Evolutionary conservation across 352 stramenopile species (phyloP), one percentile per base, ranked within the genome.

Genomic region (Pythium periplocum): DNA sequence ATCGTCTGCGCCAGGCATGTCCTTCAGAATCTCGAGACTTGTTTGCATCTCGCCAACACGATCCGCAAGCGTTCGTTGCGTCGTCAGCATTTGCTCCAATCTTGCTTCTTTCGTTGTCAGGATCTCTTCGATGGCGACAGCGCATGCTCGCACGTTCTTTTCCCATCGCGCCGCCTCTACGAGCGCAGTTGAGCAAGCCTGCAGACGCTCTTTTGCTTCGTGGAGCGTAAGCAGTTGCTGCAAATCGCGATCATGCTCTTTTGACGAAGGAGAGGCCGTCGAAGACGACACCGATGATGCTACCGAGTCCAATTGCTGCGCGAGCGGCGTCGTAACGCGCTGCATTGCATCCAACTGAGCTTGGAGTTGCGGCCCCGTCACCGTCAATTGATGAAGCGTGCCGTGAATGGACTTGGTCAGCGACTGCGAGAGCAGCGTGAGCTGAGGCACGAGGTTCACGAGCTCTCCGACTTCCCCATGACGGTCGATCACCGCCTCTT

Each of bases 101-200:
- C 17, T 26, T 26, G 17, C 17, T 26, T 26, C 17, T 26, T 26
- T 26, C 17, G 17, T 26, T 26, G 17, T 26, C 17, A 26, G 17
- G 17, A 26, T 26, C 17, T 26, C 17, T 26, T 90, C 79, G 30
- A 86, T 62, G 0, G 59, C 56, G 4, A 68, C 57, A 7, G 71
- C 71, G 54, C 79, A 87, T 6, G 63, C 47, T 34, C 77, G 75
- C 10, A 85, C 78, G 55, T 89, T 85, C 58, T 71, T 74, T 35
- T 71, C 73, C 80, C 80, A 91, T 33, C 66, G 66, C 17, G 76
- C 72, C 30, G 80, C 78, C 57, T 91, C 75, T 4, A 86, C 68
- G n/a, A 91, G 74, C 53, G 73, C 66, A 60, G 82, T 71, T 4
- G 76, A 83, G 55, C 80, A 91, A 42, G 71, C 66, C 42, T 83